phyloP scores from a whole-genome alignment of 805 yeast species.

The Spathaspora arborariae region DNA sequence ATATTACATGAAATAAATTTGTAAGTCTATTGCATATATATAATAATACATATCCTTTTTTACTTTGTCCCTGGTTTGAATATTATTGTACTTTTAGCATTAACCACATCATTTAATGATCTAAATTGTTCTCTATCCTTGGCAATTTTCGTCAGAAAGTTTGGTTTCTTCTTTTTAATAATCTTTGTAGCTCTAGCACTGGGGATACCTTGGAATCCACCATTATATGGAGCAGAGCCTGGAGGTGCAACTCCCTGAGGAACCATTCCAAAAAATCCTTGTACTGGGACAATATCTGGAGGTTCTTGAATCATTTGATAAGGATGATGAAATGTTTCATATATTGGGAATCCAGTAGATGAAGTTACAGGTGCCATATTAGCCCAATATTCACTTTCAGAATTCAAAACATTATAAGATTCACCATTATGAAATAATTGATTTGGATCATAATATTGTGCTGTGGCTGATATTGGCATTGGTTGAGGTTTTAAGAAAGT shows the following conservation, averaged over 20 bases:
- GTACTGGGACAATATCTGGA: slow-evolving; percentile 4
- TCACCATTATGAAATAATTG: neutral
- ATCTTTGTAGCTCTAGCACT: neutral
- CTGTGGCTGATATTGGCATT: neutral
- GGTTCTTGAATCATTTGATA: slow-evolving; percentile 1
- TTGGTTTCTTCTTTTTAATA: slow-evolving; percentile 3
- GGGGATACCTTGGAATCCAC: neutral
- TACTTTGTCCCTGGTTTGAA: neutral
- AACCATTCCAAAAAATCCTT: neutral
- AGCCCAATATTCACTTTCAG: slow-evolving; percentile 6
- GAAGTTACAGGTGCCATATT: neutral
- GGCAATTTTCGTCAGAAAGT: neutral
- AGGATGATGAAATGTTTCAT: slow-evolving; percentile 2
- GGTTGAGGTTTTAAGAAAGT: slow-evolving; percentile 4
- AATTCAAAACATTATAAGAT: slow-evolving; percentile 1
- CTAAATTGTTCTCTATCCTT: slow-evolving; percentile 1
- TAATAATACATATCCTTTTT: neutral
- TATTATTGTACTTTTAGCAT: slow-evolving; percentile 1
- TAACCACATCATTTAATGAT: slow-evolving; percentile 2
- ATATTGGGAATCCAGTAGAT: neutral
- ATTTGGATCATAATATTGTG: neutral
- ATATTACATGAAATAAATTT: slow-evolving; percentile 9
- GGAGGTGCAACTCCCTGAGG: neutral
- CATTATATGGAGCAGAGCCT: neutral
- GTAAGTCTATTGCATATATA: neutral